phyloP scores from a whole-genome alignment of 768 basidiomycete genomes.

The Aureoboletus auriporus region DNA sequence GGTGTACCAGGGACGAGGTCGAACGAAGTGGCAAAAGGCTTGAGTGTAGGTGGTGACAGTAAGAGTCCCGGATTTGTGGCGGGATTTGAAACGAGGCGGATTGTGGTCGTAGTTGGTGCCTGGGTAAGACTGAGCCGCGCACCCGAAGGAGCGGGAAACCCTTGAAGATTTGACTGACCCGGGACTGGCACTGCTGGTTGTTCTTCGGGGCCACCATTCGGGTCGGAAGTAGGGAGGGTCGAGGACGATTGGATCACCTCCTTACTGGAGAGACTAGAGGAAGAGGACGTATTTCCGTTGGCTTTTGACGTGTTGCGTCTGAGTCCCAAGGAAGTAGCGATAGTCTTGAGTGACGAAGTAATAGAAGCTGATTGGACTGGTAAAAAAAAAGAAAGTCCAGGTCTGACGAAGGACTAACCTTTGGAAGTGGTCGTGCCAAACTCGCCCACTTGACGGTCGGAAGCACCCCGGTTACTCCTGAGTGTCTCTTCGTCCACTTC shows the following conservation, averaged over 20 bases:
- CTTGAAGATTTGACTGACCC: constrained; percentile 54
- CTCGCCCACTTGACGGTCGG: constrained; percentile 47
- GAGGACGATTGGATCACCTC: constrained; percentile 20
- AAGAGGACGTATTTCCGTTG: constrained; percentile 22
- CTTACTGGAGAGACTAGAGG: constrained; percentile 25
- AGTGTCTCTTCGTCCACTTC: constrained; percentile 54
- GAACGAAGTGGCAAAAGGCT: constrained; percentile 63
- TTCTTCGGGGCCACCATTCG: constrained; percentile 13
- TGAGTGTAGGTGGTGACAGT: constrained; percentile 56
- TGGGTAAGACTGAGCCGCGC: constrained; percentile 60
- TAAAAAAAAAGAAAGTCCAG: not conserved
- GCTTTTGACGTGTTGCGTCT: constrained; percentile 40
- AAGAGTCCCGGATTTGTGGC: constrained; percentile 17
- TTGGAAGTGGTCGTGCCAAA: constrained; percentile 72
- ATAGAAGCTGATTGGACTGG: constrained; percentile 45
- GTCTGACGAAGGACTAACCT: constrained; percentile 32
- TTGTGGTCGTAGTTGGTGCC: constrained; percentile 42
- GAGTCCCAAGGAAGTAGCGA: constrained; percentile 74
- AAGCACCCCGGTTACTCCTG: constrained; percentile 40
- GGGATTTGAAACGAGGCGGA: constrained; percentile 41
- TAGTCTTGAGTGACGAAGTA: constrained; percentile 67
- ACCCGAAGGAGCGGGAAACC: constrained; percentile 55
- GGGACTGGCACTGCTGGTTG: constrained; percentile 48
- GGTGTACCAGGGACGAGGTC: constrained; percentile 65
- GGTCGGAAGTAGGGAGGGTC: constrained; percentile 28